These are phyloP conservation scores for Pistacia integerrima DNA, from an alignment of 345 rosid genomes.

Conservation along the genomic window DNA sequence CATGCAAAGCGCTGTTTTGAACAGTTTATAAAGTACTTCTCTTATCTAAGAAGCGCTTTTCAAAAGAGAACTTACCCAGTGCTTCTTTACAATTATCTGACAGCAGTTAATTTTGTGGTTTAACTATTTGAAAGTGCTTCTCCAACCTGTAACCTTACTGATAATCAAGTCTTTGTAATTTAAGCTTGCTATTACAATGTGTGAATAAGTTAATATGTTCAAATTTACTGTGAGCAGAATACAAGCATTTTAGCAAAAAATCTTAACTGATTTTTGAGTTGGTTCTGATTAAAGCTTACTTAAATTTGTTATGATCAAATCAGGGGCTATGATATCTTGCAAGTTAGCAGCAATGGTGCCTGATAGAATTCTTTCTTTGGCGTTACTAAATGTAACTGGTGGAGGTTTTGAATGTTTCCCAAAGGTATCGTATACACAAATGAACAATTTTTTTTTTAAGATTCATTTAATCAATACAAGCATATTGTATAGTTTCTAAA, in stretches of 20 bases:
- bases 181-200: neutral
- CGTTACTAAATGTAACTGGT: conserved; percentile 92
- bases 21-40: too few relatives aligned
- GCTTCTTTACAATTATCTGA: too few relatives aligned
- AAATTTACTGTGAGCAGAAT: neutral
- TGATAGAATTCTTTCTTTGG: conserved; percentile 74
- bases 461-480: neutral
- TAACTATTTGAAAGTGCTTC: neutral
- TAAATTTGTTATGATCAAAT: conserved; percentile 21
- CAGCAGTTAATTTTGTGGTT: neutral
- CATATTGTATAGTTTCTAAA: neutral
- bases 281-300: neutral
- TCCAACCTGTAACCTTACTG: neutral
- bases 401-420: conserved; percentile 96
- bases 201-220: neutral
- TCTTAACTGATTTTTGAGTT: neutral
- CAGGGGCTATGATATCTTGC: conserved; percentile 98
- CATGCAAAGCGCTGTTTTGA: too few relatives aligned
- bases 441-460: neutral
- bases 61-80: too few relatives aligned
- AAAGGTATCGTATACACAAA: conserved; percentile 53
- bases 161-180: neutral
- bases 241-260: neutral
- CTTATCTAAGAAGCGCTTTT: too few relatives aligned
- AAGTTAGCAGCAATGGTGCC: conserved; percentile 92